Base-by-base conservation (phyloP, 768 basidiomycete genomes). In the Porpolomopsis calyptriformis region DNA sequence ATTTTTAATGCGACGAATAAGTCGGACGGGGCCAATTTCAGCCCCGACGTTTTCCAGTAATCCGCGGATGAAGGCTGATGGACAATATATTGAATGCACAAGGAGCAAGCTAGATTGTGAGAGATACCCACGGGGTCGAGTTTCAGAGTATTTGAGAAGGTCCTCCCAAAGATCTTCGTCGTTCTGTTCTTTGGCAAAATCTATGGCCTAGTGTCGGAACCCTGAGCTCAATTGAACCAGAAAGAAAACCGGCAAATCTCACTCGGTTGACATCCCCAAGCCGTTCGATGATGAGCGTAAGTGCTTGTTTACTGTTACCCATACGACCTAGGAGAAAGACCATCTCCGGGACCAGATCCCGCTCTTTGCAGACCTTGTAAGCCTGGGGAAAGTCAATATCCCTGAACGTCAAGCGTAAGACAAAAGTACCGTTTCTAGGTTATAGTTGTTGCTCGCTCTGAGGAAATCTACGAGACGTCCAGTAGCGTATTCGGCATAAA, bases 151-250 rank as follows among this genome's bases (percentile, higher is more conserved):
- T 49, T 74, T 80, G 22, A 99, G 66, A 7, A 99, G 72, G 59
- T 98, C 94, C 55, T 98, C 94, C 96, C 94, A 99, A 0, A 99
- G 76, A 60, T 98, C 96, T 50, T 92, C 84, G 52, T 98, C 96
- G 43, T 82, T 84, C 61, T 97, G 94, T 60, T 97, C 92, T 57
- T 93, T 94, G 2, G 93, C 94, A 52, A 99, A 99, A 48, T 97
- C 94, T 56, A 99, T 98, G 2, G 94, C 91, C 89, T 91, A 29
- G 26, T 18, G 24, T 14, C 12, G 46, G 10, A 8, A 43, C 4
- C 4, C 33, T 14, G 31, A 23, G 24, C 42, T 18, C 45, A 34
- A 10, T 25, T 27, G 3, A 22, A 33, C 10, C 33, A 16, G 23
- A n/a, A 26, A 18, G 14, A 37, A 18, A 33, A 16, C 8, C 19